Percentiles rank a stretch among this genome's conserved stretches.
Evolutionary conservation across 1,139 yeast species (phyloP).

Genomic region (Pichia sp.): DNA sequence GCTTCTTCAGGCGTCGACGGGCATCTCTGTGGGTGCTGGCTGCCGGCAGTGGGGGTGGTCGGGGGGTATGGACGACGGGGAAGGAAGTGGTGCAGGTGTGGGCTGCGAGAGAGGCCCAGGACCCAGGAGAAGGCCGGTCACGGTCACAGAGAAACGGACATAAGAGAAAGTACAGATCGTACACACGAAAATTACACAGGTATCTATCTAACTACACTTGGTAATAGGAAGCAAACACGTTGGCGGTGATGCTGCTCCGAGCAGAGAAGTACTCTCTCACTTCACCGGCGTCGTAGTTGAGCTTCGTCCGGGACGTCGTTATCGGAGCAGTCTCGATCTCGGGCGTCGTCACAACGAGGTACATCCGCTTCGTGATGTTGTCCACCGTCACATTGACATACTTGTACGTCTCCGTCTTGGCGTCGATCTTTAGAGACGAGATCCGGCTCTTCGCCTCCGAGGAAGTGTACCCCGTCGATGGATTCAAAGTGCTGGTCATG

Average conservation of each 20-base stretch:
- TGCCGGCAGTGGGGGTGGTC: no score
- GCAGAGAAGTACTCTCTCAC: slow-evolving; percentile 23
- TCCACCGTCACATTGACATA: slow-evolving; percentile 25
- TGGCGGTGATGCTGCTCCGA: slow-evolving; percentile 20
- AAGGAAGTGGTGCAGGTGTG: no score
- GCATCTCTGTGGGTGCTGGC: no score
- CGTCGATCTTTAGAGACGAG: slow-evolving; percentile 9
- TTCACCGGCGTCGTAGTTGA: slow-evolving; percentile 1
- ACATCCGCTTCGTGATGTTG: slow-evolving; percentile 20
- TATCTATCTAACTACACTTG: not conserved
- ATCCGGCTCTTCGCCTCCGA: not conserved
- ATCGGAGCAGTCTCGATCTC: slow-evolving; percentile 25
- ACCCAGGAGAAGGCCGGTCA: no score
- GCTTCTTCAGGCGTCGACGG: no score
- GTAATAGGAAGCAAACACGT: slow-evolving; percentile 13
- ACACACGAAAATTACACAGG: not conserved
- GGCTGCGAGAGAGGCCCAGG: no score
- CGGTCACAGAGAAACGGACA: no score
- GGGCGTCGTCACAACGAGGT: slow-evolving; percentile 22
- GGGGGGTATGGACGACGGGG: no score
- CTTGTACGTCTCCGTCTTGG: slow-evolving; percentile 26
- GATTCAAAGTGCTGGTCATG: not conserved
- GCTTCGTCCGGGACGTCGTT: not conserved
- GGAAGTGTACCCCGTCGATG: not conserved
- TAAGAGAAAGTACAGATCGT: no score